Evolutionary conservation across 2,329 filamentous ascomycete genomes (phyloP), one percentile per base, ranked within the genome.

Genomic region (Trichoderma arundinaceum): DNA sequence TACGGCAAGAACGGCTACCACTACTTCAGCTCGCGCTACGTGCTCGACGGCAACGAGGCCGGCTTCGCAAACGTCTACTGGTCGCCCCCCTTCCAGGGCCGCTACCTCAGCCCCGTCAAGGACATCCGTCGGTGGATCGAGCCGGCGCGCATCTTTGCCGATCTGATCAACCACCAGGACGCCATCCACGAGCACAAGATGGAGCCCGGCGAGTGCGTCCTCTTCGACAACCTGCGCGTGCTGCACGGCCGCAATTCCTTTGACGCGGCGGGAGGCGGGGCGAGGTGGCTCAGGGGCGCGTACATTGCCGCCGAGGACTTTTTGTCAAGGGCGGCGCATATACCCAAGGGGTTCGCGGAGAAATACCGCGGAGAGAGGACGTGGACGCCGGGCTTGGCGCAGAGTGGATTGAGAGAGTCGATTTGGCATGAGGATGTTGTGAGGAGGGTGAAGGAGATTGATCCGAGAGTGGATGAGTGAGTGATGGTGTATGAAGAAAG

Each of bases 201-300:
- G 76, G 81, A 87, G 62, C 88, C 91, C 4, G 95, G 94, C 3
- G 91, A 97, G 73, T 96, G 92, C 74, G 93, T 94, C 12, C 84
- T 99, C n/a, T 98, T 99, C 74, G 90, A 96, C 75, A 98, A 98
- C 74, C 80, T 88, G 66, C 84, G 94, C 17, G 83, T 96, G n/a
- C 77, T 96, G 74, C 95, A 98, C 80, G 94, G 93, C 0, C 83
- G 95, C 4, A 84, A 82, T 15, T 86, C 88, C 35, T 98, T 98
- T 77, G 88, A 94, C 74, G 69, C 73, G 0, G 78, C 82, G 0
- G 78, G 78, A 0, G 82, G 83, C 7, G 91, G 91, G 0, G 84
- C 88, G 68, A 83, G 94, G 60, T 96, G 92, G 91, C 78, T 98
- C 63, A 91, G 92, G 71, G 95, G 95, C 4, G 86, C 92, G 0